Evolutionary conservation across 805 yeast species (phyloP), one percentile per base, ranked within the genome.

Genomic region (Jamesozyma lodderae): DNA sequence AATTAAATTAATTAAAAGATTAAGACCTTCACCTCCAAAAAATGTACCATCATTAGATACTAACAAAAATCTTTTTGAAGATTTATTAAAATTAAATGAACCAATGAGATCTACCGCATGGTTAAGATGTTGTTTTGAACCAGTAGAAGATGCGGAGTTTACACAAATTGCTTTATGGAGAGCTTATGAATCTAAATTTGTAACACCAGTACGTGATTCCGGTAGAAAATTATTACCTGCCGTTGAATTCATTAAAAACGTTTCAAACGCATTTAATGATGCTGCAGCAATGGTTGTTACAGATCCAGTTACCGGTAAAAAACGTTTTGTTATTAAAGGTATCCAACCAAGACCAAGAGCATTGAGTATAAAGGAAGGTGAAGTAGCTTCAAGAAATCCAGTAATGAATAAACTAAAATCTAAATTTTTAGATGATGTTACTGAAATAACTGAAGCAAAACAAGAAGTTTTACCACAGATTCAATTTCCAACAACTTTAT

Each of bases 151-250:
- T 7, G 86, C 90, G 4, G 95, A 87, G 54, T 95, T 88, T 9
- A 87, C 96, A 0, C 98, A 92, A 63, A 88, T 92, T 19, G 82
- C 94, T 15, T 70, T 92, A 31, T 92, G 98, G 98, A 85, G 87
- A 59, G 77, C 95, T 1, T 92, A 92, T 63, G 97, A 92, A 59
- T 67, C 77, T 11, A 92, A 82, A 57, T 92, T 92, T 52, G 81
- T 81, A 43, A 72, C 71, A 38, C 74, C 73, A 38, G 67, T 66
- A 3, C 61, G 65, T 31, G 68, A 63, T 22, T 72, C 79, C 50
- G 68, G 73, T 27, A 68, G 71, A 40, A 74, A 77, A 48, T 64
- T 90, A 35, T 68, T 90, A 23, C 95, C 96, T 1, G 98, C 98
- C 0, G 96, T 92, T 10, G 97, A 92, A 48, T 92, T 92, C 59